These are phyloP conservation scores for Sclerotinia subarctica DNA, from an alignment of 2,329 filamentous ascomycete species.

Conservation along the genomic window DNA sequence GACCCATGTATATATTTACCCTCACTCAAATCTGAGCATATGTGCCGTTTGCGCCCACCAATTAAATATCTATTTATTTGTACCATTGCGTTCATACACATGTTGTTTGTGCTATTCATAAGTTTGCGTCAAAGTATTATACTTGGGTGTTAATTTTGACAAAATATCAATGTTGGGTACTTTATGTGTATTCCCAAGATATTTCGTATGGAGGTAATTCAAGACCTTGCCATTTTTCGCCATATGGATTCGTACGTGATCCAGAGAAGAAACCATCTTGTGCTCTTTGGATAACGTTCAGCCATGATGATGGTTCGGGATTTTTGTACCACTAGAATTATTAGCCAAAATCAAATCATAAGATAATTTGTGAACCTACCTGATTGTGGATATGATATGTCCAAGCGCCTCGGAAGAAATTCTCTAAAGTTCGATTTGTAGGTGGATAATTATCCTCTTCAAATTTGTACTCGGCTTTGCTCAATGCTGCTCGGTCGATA, in stretches of 20 bases:
- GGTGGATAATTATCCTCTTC: conserved; percentile 52
- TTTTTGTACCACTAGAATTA: conserved; percentile 50
- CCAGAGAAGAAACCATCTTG: conserved; percentile 53
- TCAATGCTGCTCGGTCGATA: conserved; percentile 32
- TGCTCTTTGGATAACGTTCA: conserved; percentile 50
- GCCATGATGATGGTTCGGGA: conserved; percentile 54
- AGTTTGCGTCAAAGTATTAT: background rate
- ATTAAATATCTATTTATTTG: conserved; percentile 2
- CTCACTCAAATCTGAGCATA: background rate
- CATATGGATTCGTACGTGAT: conserved; percentile 50
- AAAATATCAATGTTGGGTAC: background rate
- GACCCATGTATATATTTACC: conserved; percentile 1
- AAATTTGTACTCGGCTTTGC: conserved; percentile 45
- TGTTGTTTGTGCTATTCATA: conserved; percentile 4
- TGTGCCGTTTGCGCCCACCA: conserved; percentile 5
- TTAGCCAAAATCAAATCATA: conserved; percentile 10
- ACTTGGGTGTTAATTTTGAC: background rate
- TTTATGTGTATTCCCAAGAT: conserved; percentile 41
- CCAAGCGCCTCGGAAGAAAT: conserved; percentile 55
- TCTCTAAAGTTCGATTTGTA: conserved; percentile 54
- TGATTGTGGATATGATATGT: conserved; percentile 58
- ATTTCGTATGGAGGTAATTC: conserved; percentile 47
- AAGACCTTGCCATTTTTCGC: conserved; percentile 52
- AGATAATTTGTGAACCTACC: conserved; percentile 39
- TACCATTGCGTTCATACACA: conserved; percentile 12